Evolutionary conservation across 768 basidiomycete genomes (phyloP), one percentile per base, ranked within the genome.

Genomic region (Zangia roseola): DNA sequence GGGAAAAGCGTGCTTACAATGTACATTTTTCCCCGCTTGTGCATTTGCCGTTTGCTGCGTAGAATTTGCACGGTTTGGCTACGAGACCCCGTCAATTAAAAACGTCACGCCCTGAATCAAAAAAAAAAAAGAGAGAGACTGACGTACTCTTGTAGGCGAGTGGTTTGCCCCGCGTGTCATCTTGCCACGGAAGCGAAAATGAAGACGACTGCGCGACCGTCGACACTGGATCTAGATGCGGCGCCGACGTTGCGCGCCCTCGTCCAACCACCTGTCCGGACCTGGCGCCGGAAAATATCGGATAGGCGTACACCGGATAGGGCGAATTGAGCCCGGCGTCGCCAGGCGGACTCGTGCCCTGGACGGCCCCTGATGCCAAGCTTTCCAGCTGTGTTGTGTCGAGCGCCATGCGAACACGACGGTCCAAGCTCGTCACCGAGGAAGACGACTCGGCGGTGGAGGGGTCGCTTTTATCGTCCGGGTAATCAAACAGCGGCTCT

Each of bases 21-120:
- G 79, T 83, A 53, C 83, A 85, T 17, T 65, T 69, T 45, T 70
- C 71, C 10, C 82, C 82, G 53, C 72, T 77, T 1, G 78, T 74
- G 58, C 83, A 85, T 21, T 65, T 64, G 16, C 71, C 74, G 28
- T 71, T 75, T 2, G 64, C 54, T 23, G 66, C 67, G 57, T 71
- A 81, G 59, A 78, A 84, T 60, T 77, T 81, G 64, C 83, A 85
- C 23, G 76, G 77, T 50, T 84, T 84, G 1, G 82, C 83, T 84
- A 31, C 24, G 25, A 45, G 43, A 35, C 12, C 17, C 9, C 17
- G 20, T 45, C 42, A 36, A 23, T 43, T 37, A 49, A 19, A 13
- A 30, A n/a, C 9, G n/a, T 10, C 24, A n/a, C 14, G 17, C 10
- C 20, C 12, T 6, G 8, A 16, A 10, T 4, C 4, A 17, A 40